Evolutionary conservation across 257 asterid genomes (phyloP), one percentile per base, ranked within the genome.

Genomic region (Solanum medicagineum): DNA sequence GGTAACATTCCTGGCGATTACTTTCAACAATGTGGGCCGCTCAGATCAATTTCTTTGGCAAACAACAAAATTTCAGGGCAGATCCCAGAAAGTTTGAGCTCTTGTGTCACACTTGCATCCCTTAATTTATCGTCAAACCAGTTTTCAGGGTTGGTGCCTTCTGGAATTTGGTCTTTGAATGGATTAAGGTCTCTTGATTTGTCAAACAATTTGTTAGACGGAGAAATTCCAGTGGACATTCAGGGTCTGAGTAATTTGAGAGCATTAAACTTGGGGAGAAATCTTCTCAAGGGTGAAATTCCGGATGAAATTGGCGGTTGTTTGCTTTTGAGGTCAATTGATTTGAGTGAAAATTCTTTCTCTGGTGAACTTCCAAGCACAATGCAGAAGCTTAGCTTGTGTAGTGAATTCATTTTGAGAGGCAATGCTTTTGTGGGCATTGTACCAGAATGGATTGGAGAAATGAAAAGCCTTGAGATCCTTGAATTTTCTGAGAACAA

Each of bases 121-220:
- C 86, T 97, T 77, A 89, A 95, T 87, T 86, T 97, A 19, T 97
- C 99, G 0, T 91, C 93, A 17, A 97, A 97, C 88, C 94, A 88
- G 92, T 93, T 97, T 84, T 91, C 96, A 0, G 99, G 99, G 49
- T 24, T 83, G 57, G 85, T 97, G 83, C 94, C 98, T 15, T 73
- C 89, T 26, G 96, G 90, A 32, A 73, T 95, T 65, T 97, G 97
- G 98, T 90, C 95, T 36, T 85, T 97, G 90, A 85, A 84, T 7
- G 95, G 92, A 84, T 89, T 95, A 20, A 92, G 97, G 90, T 86
- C 94, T 6, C 93, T 97, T 83, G 99, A 97, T 89, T 85, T 97
- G 82, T 95, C 98, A 49, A 93, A 92, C 62, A 95, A 95, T 85
- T 15, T 89, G 85, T 88, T 95, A 87, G 94, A 92, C 79, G 97